Conservation (phyloP, 2,329 filamentous ascomycete genomes). For the Epichloe typhina region DNA sequence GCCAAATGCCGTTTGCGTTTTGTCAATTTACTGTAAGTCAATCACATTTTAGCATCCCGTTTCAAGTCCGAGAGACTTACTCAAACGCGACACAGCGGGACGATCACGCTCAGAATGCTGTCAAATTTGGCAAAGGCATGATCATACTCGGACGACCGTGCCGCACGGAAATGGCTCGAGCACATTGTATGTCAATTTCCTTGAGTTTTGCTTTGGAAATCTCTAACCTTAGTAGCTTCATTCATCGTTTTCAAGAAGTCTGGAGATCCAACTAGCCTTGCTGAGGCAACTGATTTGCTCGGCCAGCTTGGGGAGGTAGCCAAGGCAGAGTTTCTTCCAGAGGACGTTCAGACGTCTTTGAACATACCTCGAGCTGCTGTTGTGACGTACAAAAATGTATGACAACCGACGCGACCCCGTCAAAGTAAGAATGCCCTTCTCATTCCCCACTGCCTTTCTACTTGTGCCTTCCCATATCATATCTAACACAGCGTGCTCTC, state of each 20-base stretch:
- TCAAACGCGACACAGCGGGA: constrained; percentile 25
- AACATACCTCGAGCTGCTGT: constrained; percentile 27
- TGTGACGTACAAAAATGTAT: constrained; percentile 37
- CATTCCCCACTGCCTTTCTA: background rate
- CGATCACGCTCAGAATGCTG: constrained; percentile 34
- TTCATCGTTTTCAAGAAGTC: constrained; percentile 31
- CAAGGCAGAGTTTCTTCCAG: constrained; percentile 23
- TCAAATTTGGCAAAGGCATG: constrained; percentile 31
- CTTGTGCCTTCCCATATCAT: background rate
- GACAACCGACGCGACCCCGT: constrained; percentile 37
- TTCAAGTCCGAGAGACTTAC: background rate
- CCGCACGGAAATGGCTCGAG: constrained; percentile 46
- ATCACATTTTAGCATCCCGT: background rate
- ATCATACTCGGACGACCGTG: constrained; percentile 42
- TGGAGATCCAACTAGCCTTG: constrained; percentile 22
- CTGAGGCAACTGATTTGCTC: constrained; percentile 33
- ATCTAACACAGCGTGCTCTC: background rate
- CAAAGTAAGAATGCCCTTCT: constrained; percentile 23
- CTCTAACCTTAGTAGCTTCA: constrained; percentile 26
- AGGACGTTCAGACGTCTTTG: constrained; percentile 19
- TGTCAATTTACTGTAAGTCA: constrained; percentile 45
- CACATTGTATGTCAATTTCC: constrained; percentile 41
- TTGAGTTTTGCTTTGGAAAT: background rate
- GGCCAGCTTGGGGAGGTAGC: constrained; percentile 29
- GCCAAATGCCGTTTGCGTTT: constrained; percentile 51